phyloP scores from a whole-genome alignment of 768 basidiomycete species.

The Termitomyces titanicus region DNA sequence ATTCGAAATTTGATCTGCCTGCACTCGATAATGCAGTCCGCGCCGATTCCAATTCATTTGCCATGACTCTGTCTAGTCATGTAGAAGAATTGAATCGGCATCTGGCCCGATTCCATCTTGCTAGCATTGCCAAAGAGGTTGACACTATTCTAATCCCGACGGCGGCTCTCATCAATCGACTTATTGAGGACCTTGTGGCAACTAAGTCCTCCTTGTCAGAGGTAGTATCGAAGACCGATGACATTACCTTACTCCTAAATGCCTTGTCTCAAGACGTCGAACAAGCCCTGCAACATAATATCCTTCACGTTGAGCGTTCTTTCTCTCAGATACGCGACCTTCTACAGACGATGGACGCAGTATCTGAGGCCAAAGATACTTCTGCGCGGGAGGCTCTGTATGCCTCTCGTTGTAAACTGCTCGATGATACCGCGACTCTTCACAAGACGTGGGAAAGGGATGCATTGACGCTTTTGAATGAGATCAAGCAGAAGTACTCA shows the following conservation, averaged over 20 bases:
- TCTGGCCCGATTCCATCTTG: constrained; percentile 45
- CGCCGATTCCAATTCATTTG: constrained; percentile 62
- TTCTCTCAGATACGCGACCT: constrained; percentile 53
- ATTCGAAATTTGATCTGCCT: constrained; percentile 53
- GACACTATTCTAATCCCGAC: constrained; percentile 39
- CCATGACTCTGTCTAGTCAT: constrained; percentile 58
- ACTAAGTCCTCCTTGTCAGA: constrained; percentile 33
- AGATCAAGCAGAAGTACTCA: constrained; percentile 38
- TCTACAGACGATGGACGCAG: constrained; percentile 51
- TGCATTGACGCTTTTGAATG: constrained; percentile 33
- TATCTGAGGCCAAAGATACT: constrained; percentile 38
- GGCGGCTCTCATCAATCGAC: constrained; percentile 33
- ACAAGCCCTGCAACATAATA: constrained; percentile 27
- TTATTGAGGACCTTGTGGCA: constrained; percentile 35
- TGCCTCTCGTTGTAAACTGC: constrained; percentile 41
- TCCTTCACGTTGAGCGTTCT: constrained; percentile 38
- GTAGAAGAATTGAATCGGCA: constrained; percentile 47
- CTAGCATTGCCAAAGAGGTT: constrained; percentile 49
- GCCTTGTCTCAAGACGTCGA: constrained; percentile 34
- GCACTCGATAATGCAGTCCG: constrained; percentile 66
- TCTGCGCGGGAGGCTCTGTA: constrained; percentile 46
- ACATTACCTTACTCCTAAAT: constrained; percentile 32
- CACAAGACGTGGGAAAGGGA: constrained; percentile 48
- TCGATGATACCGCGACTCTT: constrained; percentile 49
- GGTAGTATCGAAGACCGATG: constrained; percentile 19